These are phyloP conservation scores for Sporothrix euskadiensis DNA, from an alignment of 2,329 filamentous ascomycete species.

Conservation along the genomic window DNA sequence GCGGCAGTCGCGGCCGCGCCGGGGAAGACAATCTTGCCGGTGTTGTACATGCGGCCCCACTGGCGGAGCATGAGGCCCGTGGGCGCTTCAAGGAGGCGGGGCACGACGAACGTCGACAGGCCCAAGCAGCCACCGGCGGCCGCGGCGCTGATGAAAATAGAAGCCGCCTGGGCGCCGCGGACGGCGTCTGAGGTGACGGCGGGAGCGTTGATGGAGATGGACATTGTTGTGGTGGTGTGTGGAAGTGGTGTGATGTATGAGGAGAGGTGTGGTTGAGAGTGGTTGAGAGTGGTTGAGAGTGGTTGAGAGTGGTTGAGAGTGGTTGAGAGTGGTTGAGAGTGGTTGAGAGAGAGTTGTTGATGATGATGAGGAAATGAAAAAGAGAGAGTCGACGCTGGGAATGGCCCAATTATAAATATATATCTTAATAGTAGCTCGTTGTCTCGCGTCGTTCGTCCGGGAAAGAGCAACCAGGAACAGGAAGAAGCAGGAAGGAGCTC, in stretches of 20 bases:
- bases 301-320: too few relatives aligned
- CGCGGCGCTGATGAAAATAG: constrained; percentile 53
- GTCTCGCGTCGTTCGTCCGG: neutral
- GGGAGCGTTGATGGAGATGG: constrained; percentile 12
- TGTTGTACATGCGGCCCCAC: constrained; percentile 50
- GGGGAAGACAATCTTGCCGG: constrained; percentile 45
- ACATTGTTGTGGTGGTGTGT: neutral
- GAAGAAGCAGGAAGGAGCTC: constrained; percentile 7
- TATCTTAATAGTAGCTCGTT: neutral
- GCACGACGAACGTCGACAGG: constrained; percentile 49
- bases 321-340: neutral
- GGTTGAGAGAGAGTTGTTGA: neutral
- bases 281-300: neutral
- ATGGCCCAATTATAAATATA: constrained; percentile 7
- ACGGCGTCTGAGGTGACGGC: neutral
- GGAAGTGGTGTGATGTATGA: neutral
- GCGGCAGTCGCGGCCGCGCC: constrained; percentile 44
- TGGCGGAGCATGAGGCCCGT: constrained; percentile 56
- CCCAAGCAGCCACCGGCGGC: constrained; percentile 43
- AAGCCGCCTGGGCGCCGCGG: constrained; percentile 50
- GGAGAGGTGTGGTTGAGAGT: neutral
- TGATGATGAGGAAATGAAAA: neutral
- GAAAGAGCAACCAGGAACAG: constrained; percentile 11
- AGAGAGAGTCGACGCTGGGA: neutral
- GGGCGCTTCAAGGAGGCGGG: constrained; percentile 57